Percentiles rank a stretch among this genome's conserved stretches.
These are phyloP conservation scores for Erythrophleum ivorense DNA, from an alignment of 331 rosid genomes.

Conservation along the genomic window DNA sequence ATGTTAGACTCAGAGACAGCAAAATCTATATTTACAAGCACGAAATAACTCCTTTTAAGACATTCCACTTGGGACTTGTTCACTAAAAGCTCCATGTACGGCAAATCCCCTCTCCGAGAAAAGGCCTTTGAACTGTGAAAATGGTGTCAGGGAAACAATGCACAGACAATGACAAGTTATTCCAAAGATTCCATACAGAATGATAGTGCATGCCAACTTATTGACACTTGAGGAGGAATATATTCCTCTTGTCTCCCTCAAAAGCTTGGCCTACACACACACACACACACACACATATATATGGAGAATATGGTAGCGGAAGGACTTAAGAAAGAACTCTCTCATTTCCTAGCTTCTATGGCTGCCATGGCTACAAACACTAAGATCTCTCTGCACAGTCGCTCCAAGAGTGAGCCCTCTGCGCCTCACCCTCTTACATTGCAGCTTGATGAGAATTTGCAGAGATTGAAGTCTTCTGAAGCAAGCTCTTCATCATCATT, in stretches of 20 bases:
- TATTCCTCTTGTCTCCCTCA: constrained; percentile 44
- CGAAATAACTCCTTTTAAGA: not conserved
- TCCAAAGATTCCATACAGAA: constrained; percentile 25
- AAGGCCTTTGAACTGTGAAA: not conserved
- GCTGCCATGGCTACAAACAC: constrained; percentile 28
- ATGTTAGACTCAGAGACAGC: not conserved
- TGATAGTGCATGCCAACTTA: constrained; percentile 41
- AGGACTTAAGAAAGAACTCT: not conserved
- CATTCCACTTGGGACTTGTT: not conserved
- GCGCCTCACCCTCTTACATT: constrained; percentile 38
- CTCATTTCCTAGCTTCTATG: constrained; percentile 23
- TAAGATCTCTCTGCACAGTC: constrained; percentile 37
- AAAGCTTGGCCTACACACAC: not conserved
- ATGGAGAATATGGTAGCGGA: constrained; percentile 15
- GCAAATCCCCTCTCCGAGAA: not conserved
- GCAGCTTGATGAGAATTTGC: constrained; percentile 44
- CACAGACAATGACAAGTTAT: constrained; percentile 7
- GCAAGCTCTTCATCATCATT: constrained; percentile 34
- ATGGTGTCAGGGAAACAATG: not conserved
- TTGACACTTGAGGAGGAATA: constrained; percentile 35
- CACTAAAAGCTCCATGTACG: constrained; percentile 9
- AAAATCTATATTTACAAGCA: not conserved
- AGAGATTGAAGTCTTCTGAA: constrained; percentile 43
- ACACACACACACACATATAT: constrained; percentile 29
- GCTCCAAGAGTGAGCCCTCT: constrained; percentile 46